phyloP scores from a whole-genome alignment of 345 rosid genomes.

The Melaleuca alternifolia region DNA sequence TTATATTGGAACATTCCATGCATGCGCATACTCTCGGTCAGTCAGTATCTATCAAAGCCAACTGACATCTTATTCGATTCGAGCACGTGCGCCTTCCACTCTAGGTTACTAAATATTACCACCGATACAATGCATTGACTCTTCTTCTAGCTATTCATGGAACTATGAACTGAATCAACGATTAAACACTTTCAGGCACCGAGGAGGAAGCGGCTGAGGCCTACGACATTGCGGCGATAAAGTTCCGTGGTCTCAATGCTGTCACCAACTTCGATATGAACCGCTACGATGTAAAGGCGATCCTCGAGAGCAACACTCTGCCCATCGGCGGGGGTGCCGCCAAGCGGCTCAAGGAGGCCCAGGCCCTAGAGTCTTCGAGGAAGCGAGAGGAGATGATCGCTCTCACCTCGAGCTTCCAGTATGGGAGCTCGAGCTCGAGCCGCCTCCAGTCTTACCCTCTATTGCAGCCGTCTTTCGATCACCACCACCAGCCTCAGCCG shows the following conservation, averaged over 20 bases:
- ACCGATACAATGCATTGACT: neutral
- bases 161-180: neutral
- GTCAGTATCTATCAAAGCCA: neutral
- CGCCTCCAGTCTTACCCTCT: constrained; percentile 55
- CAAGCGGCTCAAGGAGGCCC: constrained; percentile 94
- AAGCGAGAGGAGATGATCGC: constrained; percentile 86
- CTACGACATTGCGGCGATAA: constrained; percentile 95
- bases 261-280: constrained; percentile 97
- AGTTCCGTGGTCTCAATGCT: constrained; percentile 82
- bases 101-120: neutral
- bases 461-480: constrained; percentile 48
- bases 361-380: constrained; percentile 75
- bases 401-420: constrained; percentile 56
- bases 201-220: constrained; percentile 99
- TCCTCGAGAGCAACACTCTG: constrained; percentile 85
- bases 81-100: neutral
- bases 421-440: constrained; percentile 35
- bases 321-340: constrained; percentile 99
- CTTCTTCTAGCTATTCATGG: neutral
- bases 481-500: constrained; percentile 30
- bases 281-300: constrained; percentile 91
- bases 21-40: neutral
- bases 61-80: neutral
- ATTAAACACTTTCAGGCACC: constrained; percentile 34
- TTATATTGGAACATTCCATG: neutral